Evolutionary conservation across 768 basidiomycete genomes (phyloP), one percentile per base, ranked within the genome.

Genomic region (Melanogaster broomeanus): DNA sequence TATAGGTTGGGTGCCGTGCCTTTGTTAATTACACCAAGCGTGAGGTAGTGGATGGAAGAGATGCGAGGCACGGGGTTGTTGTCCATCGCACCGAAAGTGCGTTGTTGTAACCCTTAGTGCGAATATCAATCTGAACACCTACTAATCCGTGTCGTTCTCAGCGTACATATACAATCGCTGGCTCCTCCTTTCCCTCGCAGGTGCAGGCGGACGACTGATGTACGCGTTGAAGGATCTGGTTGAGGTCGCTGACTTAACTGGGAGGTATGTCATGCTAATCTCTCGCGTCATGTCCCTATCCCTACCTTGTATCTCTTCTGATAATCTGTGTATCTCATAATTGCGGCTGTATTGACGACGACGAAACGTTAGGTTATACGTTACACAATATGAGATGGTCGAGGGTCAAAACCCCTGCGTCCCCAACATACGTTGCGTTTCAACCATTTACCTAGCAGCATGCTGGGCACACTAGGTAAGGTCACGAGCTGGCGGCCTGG

Each of bases 191-290:
- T n/a, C n/a, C n/a, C n/a, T n/a, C n/a, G n/a, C n/a, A n/a, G n/a
- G n/a, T n/a, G n/a, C n/a, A n/a, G n/a, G n/a, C n/a, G n/a, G n/a
- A n/a, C n/a, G n/a, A n/a, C n/a, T 98, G 41, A 98, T 98, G 95
- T 95, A 93, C 64, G 93, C 93, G 0, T 93, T 94, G 67, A 98
- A 97, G 65, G 96, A 98, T 60, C 74, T 98, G 6, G 83, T 97
- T 22, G 93, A 96, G 66, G 82, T 98, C 18, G 93, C 93, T 5
- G 95, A 96, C 9, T 83, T 95, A 50, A 97, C 96, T 3, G 87
- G 87, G 25, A 65, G 66, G 66, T 65, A 48, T 25, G 59, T 47
- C 10, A 5, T 25, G 18, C 9, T 24, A 4, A 1, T 27, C 16
- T n/a, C n/a, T n/a, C n/a, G n/a, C n/a, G n/a, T n/a, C n/a, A n/a